Evolutionary conservation across 2,329 filamentous ascomycete species (phyloP), one percentile per base, ranked within the genome.

Genomic region (Neonectria coccinea): DNA sequence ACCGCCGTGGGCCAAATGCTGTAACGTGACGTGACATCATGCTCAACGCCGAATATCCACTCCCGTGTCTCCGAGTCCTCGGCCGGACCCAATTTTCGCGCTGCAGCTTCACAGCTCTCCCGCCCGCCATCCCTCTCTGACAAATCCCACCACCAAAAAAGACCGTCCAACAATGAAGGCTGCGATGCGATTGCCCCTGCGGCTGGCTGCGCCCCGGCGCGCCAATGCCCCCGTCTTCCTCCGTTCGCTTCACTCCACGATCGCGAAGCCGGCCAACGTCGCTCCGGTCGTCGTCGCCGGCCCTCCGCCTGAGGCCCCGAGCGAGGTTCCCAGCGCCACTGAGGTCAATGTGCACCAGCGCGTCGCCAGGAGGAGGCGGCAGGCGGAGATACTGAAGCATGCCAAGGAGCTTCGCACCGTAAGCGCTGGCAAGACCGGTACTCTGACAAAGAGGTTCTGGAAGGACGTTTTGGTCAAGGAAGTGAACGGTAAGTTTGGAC

Each of bases 381-480:
- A 89, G 73, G 86, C 85, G 31, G 84, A 85, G 72, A 75, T 88
- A 69, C 80, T 88, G 56, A 84, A 84, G 76, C 78, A 79, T 55
- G 85, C 85, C 6, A 83, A 83, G 70, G 82, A 84, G 64, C 75
- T 86, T 29, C 80, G 85, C 33, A 80, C 52, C 42, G 72, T 74
- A 0, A 73, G 69, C 18, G 71, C 72, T 36, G 75, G 72, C 36
- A 81, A 79, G 64, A 69, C 85, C 2, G 81, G 78, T 22, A 81
- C 77, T 39, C 75, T 86, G 62, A 84, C 90, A 74, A 92, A 89
- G 82, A 87, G 94, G 57, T 97, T 97, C 82, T 98, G 95, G 95
- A 93, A 91, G 78, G 87, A 96, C 75, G 93, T 96, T 1, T 79
- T 85, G 65, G 89, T 97, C 41, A 84, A 86, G 69, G 88, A 91